Conservation (phyloP, 345 rosid genomes). For the Mercurialis annua region DNA sequence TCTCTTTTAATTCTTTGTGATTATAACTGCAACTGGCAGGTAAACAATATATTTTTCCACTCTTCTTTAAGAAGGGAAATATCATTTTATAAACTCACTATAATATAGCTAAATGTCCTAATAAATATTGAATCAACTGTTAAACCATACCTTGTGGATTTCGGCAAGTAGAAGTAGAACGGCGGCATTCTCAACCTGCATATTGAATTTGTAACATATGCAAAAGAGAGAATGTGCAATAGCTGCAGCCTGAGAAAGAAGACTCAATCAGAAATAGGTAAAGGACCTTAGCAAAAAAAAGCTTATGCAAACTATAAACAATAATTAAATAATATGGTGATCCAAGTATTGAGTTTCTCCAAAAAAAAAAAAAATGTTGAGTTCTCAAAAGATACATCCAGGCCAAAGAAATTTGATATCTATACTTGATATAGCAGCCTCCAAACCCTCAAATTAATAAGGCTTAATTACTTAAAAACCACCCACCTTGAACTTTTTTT, state of each 20-base stretch:
- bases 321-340: neutral
- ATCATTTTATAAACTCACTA: neutral
- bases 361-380: too few species aligned
- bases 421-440: neutral
- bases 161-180: constrained; percentile 92
- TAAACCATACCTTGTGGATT: constrained; percentile 77
- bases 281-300: constrained; percentile 12
- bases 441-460: neutral
- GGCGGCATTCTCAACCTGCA: constrained; percentile 84
- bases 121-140: neutral
- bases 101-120: neutral
- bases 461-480: too few species aligned
- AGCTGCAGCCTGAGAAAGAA: constrained; percentile 67
- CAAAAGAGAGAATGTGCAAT: constrained; percentile 86
- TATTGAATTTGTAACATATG: constrained; percentile 86
- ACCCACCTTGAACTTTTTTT: too few species aligned
- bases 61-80: neutral
- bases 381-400: neutral
- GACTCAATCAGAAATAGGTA: constrained; percentile 22
- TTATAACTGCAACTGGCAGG: neutral
- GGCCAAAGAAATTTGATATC: neutral
- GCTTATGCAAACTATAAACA: neutral
- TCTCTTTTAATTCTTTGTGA: neutral
- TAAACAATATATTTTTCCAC: neutral
- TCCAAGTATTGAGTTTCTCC: neutral